A percentile compares a stretch with the other conserved stretches of the same genome.
These are phyloP conservation scores for Pulveroboletus sp. DNA, from an alignment of 768 basidiomycete species.

Conservation along the genomic window DNA sequence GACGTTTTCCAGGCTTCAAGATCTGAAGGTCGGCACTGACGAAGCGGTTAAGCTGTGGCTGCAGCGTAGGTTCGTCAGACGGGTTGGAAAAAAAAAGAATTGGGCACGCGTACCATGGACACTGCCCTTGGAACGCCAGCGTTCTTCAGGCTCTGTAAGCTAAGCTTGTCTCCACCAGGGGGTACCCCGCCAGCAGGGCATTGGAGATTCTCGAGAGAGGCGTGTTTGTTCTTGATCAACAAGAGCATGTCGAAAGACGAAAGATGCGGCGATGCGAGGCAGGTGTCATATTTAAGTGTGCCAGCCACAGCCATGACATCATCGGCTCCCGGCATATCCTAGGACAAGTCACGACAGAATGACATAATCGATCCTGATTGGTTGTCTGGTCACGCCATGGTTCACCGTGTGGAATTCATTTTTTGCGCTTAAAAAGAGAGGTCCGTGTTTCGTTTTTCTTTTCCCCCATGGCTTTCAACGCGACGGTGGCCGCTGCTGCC, in stretches of 20 bases:
- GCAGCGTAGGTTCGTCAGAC: neutral
- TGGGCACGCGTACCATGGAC: slow-evolving; percentile 1
- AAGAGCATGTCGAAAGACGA: slow-evolving; percentile 10
- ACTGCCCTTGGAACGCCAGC: slow-evolving; percentile 9
- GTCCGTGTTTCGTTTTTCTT: neutral
- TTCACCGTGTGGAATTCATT: slow-evolving; percentile 8
- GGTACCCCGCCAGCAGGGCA: slow-evolving; percentile 3
- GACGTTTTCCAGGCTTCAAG: slow-evolving; percentile 1
- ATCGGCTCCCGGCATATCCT: too few relatives aligned
- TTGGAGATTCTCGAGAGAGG: slow-evolving; percentile 10
- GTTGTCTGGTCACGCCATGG: slow-evolving; percentile 27
- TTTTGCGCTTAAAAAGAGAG: slow-evolving; percentile 12
- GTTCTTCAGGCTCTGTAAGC: slow-evolving; percentile 3
- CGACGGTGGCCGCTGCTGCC: slow-evolving; percentile 28
- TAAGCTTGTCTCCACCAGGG: neutral
- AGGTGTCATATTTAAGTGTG: neutral
- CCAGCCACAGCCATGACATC: neutral
- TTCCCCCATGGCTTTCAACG: slow-evolving; percentile 43
- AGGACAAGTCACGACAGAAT: too few relatives aligned
- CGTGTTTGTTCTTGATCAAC: slow-evolving; percentile 16
- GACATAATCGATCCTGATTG: slow-evolving; percentile 26
- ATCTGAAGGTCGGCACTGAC: slow-evolving; percentile 1
- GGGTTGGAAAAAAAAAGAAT: neutral
- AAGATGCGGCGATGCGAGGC: neutral
- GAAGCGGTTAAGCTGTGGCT: slow-evolving; percentile 8